Conservation (phyloP, 768 basidiomycete genomes). For the Chiua virens region DNA sequence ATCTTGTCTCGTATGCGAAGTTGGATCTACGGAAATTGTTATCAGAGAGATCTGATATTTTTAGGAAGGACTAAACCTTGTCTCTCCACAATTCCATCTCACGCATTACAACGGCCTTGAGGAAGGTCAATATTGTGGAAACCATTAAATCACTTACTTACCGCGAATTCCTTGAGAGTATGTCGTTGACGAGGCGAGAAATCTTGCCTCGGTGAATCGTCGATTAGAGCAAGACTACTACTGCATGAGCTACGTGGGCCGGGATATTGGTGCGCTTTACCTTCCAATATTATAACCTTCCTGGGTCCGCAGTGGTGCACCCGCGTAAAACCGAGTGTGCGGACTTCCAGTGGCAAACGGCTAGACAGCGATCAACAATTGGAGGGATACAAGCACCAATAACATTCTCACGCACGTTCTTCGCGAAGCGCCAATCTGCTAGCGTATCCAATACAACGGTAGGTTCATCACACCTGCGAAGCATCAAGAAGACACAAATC, state of each 20-base stretch:
- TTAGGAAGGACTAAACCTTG: conserved; percentile 50
- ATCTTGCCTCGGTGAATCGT: conserved; percentile 78
- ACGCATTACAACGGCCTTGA: conserved; percentile 80
- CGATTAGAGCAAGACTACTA: conserved; percentile 74
- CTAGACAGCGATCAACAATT: conserved; percentile 35
- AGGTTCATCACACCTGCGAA: conserved; percentile 75
- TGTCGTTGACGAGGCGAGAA: conserved; percentile 88
- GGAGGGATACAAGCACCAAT: not conserved
- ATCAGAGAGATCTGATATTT: not conserved
- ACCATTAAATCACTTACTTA: conserved; percentile 20
- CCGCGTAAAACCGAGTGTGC: conserved; percentile 85
- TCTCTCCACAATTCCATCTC: conserved; percentile 96
- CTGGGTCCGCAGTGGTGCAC: conserved; percentile 83
- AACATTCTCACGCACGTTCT: conserved; percentile 56
- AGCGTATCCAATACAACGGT: conserved; percentile 79
- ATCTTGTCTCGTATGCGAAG: conserved; percentile 87
- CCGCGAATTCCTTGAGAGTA: conserved; percentile 92
- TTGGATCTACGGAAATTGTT: conserved; percentile 59
- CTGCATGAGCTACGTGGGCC: conserved; percentile 1
- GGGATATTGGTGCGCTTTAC: conserved; percentile 38
- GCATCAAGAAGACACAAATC: conserved; percentile 3
- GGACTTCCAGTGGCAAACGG: conserved; percentile 70
- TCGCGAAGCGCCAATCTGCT: conserved; percentile 85
- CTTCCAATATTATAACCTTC: conserved; percentile 91
- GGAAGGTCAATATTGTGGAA: conserved; percentile 4